A percentile compares a stretch with the other conserved stretches of the same genome.
These are phyloP conservation scores for Camillea tinctor DNA, from an alignment of 2,329 filamentous ascomycete species.

Conservation along the genomic window DNA sequence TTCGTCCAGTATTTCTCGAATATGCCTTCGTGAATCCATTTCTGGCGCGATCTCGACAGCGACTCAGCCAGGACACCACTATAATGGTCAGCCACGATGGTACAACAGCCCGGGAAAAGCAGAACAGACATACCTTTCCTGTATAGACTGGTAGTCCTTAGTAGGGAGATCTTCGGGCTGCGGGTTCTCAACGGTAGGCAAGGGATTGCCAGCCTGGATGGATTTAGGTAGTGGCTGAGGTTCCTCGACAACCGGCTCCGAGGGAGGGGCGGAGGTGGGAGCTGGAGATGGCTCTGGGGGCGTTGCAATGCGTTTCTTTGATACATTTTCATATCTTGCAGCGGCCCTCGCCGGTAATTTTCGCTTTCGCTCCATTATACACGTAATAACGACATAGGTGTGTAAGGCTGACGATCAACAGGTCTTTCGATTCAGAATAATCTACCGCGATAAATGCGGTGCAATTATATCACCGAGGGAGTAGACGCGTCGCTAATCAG, in stretches of 20 bases:
- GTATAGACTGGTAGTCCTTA: slow-evolving; percentile 70
- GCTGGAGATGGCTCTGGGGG: slow-evolving; percentile 49
- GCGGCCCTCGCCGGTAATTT: slow-evolving; percentile 63
- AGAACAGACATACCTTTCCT: slow-evolving; percentile 58
- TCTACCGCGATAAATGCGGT: neutral
- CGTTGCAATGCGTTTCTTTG: slow-evolving; percentile 59
- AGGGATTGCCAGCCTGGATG: slow-evolving; percentile 62
- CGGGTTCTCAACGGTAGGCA: slow-evolving; percentile 67
- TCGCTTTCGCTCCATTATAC: slow-evolving; percentile 63
- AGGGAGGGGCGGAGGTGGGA: slow-evolving; percentile 37
- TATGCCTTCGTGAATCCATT: slow-evolving; percentile 70
- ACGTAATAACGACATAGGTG: slow-evolving; percentile 7
- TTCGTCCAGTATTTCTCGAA: slow-evolving; percentile 80
- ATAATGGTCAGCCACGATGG: slow-evolving; percentile 18
- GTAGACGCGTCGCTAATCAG: neutral
- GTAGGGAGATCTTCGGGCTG: slow-evolving; percentile 63
- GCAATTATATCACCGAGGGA: neutral
- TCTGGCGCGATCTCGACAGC: slow-evolving; percentile 67
- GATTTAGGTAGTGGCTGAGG: slow-evolving; percentile 55
- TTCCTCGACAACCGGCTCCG: slow-evolving; percentile 37
- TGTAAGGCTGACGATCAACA: slow-evolving; percentile 5
- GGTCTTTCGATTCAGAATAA: neutral
- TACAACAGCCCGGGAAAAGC: neutral
- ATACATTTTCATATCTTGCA: slow-evolving; percentile 57
- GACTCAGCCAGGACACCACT: slow-evolving; percentile 76